phyloP scores from a whole-genome alignment of 306 rosid genomes.

The Myrica gale region DNA sequence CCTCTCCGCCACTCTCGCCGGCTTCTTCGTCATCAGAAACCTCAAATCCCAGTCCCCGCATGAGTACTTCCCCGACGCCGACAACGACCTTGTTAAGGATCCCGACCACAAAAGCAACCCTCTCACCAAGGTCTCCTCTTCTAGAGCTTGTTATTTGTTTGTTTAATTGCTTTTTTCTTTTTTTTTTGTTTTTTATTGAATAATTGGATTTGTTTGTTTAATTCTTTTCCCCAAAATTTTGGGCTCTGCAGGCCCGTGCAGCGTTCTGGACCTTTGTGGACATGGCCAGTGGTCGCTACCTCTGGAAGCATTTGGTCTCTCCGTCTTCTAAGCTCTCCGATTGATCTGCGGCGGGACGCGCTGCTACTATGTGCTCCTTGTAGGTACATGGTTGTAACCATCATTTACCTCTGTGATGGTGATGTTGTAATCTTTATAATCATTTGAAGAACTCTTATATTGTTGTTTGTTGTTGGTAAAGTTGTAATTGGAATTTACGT shows the following conservation, averaged over 20 bases:
- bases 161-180: constrained; percentile 14
- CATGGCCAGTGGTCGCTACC: constrained; percentile 93
- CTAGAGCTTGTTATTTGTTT: too few species aligned
- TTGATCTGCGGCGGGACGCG: constrained; percentile 24
- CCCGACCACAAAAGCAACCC: constrained; percentile 7
- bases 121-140: constrained; percentile 37
- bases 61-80: constrained; percentile 21
- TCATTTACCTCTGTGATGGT: background rate
- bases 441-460: too few species aligned
- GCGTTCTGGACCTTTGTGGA: constrained; percentile 86
- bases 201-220: background rate
- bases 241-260: constrained; percentile 47
- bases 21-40: constrained; percentile 78
- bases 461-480: too few species aligned
- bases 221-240: too few species aligned
- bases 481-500: too few species aligned
- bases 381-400: background rate
- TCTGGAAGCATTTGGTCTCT: constrained; percentile 77
- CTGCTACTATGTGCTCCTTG: background rate
- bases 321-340: constrained; percentile 45
- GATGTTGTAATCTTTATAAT: too few species aligned
- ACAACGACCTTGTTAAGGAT: constrained; percentile 31
- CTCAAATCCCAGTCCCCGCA: constrained; percentile 51
- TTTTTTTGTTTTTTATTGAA: constrained; percentile 7
- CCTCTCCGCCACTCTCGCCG: constrained; percentile 96